phyloP scores from a whole-genome alignment of 164 flowering plant genomes.

The Pachysandra terminalis region DNA sequence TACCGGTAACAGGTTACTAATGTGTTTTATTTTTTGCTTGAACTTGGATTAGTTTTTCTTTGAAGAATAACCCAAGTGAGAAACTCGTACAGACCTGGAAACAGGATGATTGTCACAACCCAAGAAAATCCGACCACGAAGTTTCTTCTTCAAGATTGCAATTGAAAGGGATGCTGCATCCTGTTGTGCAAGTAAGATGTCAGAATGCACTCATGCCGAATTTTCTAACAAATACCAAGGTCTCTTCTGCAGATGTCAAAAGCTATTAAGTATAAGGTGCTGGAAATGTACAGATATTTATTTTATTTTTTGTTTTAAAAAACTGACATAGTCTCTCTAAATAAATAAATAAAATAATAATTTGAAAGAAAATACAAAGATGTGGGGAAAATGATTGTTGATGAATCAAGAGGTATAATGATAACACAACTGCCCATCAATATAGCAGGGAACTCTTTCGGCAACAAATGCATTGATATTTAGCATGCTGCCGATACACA shows the following conservation, averaged over 20 bases:
- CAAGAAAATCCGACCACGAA: constrained; percentile 61
- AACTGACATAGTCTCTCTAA: too few species aligned
- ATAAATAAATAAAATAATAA: too few species aligned
- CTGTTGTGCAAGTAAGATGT: constrained; percentile 29
- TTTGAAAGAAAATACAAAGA: too few species aligned
- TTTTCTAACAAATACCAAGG: neutral
- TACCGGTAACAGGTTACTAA: constrained; percentile 4
- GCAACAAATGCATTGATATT: too few species aligned
- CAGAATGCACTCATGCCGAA: neutral
- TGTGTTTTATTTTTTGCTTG: neutral
- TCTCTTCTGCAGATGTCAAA: neutral
- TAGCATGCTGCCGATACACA: too few species aligned
- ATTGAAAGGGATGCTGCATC: constrained; percentile 91
- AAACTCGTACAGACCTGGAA: constrained; percentile 51
- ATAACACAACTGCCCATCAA: too few species aligned
- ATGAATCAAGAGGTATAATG: too few species aligned
- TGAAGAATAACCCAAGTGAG: too few species aligned
- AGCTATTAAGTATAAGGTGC: neutral
- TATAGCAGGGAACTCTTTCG: too few species aligned
- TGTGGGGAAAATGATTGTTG: too few species aligned
- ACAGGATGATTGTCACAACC: constrained; percentile 96
- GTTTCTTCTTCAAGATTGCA: constrained; percentile 74
- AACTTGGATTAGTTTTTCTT: neutral
- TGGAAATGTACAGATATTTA: too few species aligned
- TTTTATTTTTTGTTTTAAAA: too few species aligned